These are phyloP conservation scores for Blepharisma japonicum DNA, from an alignment of 73 alveolate species.

Conservation along the genomic window DNA sequence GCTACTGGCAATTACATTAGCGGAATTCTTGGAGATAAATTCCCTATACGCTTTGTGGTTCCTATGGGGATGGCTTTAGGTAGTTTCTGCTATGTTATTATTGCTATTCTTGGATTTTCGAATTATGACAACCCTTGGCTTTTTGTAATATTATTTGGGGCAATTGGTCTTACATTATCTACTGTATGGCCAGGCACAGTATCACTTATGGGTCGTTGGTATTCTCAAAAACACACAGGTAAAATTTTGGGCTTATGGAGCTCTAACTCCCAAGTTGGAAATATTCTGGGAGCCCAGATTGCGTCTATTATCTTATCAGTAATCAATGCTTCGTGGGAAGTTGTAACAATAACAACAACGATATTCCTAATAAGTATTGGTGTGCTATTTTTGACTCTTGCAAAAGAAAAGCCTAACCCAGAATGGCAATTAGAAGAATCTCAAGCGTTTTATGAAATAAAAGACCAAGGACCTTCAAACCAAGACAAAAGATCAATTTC, in stretches of 20 bases:
- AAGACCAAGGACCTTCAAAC: not conserved
- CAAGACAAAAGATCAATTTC: not conserved
- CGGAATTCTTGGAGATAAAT: not conserved
- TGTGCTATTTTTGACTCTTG: not conserved
- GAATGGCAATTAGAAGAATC: constrained; percentile 8
- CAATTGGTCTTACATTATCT: not conserved
- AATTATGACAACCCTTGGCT: not conserved
- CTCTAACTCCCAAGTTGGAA: constrained; percentile 6
- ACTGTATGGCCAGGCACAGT: constrained; percentile 32
- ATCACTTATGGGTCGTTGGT: constrained; percentile 8
- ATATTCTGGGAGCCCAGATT: constrained; percentile 4
- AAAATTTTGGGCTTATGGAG: constrained; percentile 17
- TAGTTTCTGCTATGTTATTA: not conserved
- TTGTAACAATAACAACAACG: not conserved
- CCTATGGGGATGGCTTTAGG: constrained; percentile 8
- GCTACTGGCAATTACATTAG: constrained; percentile 7
- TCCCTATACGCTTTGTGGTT: not conserved
- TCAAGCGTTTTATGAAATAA: not conserved
- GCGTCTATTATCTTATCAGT: not conserved
- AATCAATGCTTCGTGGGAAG: constrained; percentile 1
- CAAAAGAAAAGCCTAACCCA: not conserved
- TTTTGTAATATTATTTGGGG: not conserved
- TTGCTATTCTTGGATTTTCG: not conserved
- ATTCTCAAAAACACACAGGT: not conserved
- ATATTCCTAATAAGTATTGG: not conserved